Conservation (phyloP, 2,329 filamentous ascomycete species). For the Cryphonectria radicalis region DNA sequence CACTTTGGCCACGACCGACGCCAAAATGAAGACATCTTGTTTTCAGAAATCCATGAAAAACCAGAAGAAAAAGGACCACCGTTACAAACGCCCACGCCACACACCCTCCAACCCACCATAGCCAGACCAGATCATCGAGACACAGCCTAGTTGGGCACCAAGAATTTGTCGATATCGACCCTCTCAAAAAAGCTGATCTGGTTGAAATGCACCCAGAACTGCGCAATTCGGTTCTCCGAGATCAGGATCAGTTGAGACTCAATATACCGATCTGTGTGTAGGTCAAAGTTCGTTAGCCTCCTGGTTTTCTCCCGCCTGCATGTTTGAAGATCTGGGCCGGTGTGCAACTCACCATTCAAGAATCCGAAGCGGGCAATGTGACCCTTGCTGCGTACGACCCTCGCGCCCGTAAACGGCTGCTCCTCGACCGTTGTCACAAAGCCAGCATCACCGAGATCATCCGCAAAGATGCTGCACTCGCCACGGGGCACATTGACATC, state of each 20-base stretch:
- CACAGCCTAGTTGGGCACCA: conserved; percentile 14
- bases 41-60: not conserved
- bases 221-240: conserved; percentile 75
- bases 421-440: conserved; percentile 68
- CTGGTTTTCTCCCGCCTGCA: not conserved
- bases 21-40: not conserved
- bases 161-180: conserved; percentile 60
- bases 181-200: conserved; percentile 66
- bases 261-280: conserved; percentile 70
- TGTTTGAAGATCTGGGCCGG: not conserved
- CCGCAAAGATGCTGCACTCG: conserved; percentile 78
- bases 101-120: not conserved
- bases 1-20: not conserved
- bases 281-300: conserved; percentile 16
- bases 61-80: not conserved
- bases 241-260: conserved; percentile 77
- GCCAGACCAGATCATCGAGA: not conserved
- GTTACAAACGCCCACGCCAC: not conserved
- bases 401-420: conserved; percentile 71
- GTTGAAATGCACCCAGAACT: conserved; percentile 73
- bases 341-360: conserved; percentile 62
- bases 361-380: conserved; percentile 81
- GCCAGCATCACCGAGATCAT: conserved; percentile 73
- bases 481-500: conserved; percentile 89
- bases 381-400: conserved; percentile 74